phyloP scores from a whole-genome alignment of 352 stramenopile species.

The Phytophthora niederhauseri region DNA sequence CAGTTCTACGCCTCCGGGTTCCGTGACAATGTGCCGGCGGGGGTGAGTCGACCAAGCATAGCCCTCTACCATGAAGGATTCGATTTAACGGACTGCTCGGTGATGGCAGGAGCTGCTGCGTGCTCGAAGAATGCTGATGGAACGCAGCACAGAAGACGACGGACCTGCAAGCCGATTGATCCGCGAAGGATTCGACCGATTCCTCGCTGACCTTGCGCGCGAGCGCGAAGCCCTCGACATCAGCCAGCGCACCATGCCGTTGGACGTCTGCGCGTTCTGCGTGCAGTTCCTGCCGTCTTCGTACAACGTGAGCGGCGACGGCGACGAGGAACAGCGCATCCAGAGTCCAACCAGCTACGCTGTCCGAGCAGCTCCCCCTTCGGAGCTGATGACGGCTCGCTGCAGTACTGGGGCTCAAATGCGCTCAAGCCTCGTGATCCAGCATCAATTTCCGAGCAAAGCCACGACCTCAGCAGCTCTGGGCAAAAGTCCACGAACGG shows the following conservation, averaged over 20 bases:
- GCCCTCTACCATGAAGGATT: not conserved
- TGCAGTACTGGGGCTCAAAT: constrained; percentile 10
- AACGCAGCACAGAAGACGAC: constrained; percentile 36
- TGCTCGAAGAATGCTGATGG: constrained; percentile 57
- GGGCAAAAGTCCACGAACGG: constrained; percentile 10
- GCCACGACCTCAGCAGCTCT: constrained; percentile 1
- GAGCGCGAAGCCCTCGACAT: constrained; percentile 31
- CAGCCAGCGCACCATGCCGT: constrained; percentile 35
- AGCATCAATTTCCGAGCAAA: constrained; percentile 49
- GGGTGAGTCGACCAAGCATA: constrained; percentile 28
- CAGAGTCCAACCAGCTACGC: constrained; percentile 9
- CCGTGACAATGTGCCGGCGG: constrained; percentile 54
- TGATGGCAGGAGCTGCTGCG: constrained; percentile 55
- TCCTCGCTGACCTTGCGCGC: constrained; percentile 50
- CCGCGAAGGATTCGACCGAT: constrained; percentile 47
- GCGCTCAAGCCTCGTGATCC: constrained; percentile 61
- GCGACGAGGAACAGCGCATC: constrained; percentile 17
- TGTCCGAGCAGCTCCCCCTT: constrained; percentile 9
- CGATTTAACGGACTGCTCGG: constrained; percentile 4
- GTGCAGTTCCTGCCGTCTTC: constrained; percentile 54
- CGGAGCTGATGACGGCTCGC: constrained; percentile 19
- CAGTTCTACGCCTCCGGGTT: constrained; percentile 54
- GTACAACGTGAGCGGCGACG: constrained; percentile 44
- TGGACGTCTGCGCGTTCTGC: constrained; percentile 61
- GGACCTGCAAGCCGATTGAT: constrained; percentile 25